A percentile compares a stretch with the other conserved stretches of the same genome.
Evolutionary conservation across 139 green algal genomes (phyloP).

Genomic region (Auxenochlorella protothecoides): DNA sequence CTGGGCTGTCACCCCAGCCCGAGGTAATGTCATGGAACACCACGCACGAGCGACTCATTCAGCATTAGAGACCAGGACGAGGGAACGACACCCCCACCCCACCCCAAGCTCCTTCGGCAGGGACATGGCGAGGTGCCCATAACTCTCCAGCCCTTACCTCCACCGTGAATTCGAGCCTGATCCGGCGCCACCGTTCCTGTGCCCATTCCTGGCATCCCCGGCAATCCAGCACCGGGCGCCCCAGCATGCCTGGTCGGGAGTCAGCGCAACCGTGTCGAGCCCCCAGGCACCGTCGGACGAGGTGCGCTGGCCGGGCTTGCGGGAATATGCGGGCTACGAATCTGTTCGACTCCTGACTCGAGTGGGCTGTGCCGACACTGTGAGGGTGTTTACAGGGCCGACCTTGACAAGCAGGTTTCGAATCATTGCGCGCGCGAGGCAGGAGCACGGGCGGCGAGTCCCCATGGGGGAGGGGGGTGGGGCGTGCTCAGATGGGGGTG

Average conservation of each 20-base stretch:
- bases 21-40: too few relatives aligned
- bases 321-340: neutral
- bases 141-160: neutral
- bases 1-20: neutral
- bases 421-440: too few relatives aligned
- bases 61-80: neutral
- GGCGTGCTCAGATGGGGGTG: slow-evolving; percentile 16
- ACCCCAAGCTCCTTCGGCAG: too few relatives aligned
- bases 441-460: too few relatives aligned
- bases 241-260: neutral
- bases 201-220: neutral
- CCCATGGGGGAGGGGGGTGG: neutral
- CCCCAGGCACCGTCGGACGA: neutral
- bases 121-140: too few relatives aligned
- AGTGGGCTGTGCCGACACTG: neutral
- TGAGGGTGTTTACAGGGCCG: neutral
- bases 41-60: too few relatives aligned
- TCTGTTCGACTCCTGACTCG: neutral
- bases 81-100: neutral
- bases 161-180: neutral
- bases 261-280: neutral
- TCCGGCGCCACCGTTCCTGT: neutral
- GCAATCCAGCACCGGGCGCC: too few relatives aligned
- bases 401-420: neutral
- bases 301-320: neutral